Conservation (phyloP, 2,329 filamentous ascomycete species). For the Diaporthe humulicola region DNA sequence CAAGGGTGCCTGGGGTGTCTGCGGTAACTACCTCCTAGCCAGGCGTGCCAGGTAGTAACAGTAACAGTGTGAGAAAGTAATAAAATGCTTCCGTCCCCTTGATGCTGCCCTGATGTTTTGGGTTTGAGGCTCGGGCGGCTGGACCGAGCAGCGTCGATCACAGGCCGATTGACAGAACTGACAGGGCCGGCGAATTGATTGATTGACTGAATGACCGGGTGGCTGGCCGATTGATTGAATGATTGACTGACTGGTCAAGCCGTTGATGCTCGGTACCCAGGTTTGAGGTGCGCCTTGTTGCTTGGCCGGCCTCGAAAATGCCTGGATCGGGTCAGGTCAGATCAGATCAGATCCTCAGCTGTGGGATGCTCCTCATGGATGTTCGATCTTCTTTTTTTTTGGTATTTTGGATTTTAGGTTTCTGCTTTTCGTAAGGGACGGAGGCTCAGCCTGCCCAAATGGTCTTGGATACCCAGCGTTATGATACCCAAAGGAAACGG, state of each 20-base stretch:
- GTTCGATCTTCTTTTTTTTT: background rate
- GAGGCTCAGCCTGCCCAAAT: constrained; percentile 7
- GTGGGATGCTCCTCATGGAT: background rate
- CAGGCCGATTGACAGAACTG: constrained; percentile 6
- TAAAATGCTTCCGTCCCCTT: background rate
- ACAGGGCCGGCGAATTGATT: constrained; percentile 7
- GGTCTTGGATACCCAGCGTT: background rate
- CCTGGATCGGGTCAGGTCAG: constrained; percentile 4
- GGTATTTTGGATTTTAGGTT: background rate
- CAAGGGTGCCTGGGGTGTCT: constrained; percentile 28
- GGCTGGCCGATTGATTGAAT: background rate
- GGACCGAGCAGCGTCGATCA: constrained; percentile 25
- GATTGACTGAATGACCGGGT: background rate
- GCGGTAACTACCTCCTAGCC: too few species aligned
- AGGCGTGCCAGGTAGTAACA: too few species aligned
- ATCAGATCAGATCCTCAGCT: constrained; percentile 6
- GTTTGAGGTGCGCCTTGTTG: constrained; percentile 14
- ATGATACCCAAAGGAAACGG: too few species aligned
- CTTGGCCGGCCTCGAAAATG: background rate
- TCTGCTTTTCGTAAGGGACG: background rate
- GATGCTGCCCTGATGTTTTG: constrained; percentile 12
- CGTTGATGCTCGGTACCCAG: constrained; percentile 18
- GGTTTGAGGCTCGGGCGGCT: constrained; percentile 27
- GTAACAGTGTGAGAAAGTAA: constrained; percentile 10
- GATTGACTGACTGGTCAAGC: constrained; percentile 8